Evolutionary conservation across 352 stramenopile species (phyloP).

Genomic region (Globisporangium takayamanum): DNA sequence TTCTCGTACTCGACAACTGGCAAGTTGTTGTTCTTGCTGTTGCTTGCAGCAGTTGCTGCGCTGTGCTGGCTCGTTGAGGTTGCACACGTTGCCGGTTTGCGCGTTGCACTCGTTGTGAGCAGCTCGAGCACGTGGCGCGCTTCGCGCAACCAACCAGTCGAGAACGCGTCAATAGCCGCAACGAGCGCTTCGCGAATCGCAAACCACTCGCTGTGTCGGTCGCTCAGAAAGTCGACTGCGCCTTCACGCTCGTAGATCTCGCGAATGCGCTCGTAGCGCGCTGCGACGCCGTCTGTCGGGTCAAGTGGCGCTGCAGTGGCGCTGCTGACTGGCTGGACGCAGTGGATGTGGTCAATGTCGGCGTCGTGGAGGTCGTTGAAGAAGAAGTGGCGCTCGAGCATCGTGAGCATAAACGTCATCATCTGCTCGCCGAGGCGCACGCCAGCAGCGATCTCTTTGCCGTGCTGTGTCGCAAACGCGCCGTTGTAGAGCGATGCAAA

Average conservation of each 20-base stretch:
- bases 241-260: conserved; percentile 70
- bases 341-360: conserved; percentile 63
- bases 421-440: conserved; percentile 73
- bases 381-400: conserved; percentile 83
- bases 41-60: background rate
- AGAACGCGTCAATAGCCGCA: conserved; percentile 66
- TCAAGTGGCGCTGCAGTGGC: background rate
- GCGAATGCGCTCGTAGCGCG: conserved; percentile 61
- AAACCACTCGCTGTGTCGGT: conserved; percentile 64
- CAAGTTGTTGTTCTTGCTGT: too few relatives aligned
- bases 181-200: conserved; percentile 56
- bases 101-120: conserved; percentile 13
- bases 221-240: conserved; percentile 60
- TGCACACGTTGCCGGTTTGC: too few relatives aligned
- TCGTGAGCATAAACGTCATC: conserved; percentile 77
- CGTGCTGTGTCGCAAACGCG: conserved; percentile 51
- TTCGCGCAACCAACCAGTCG: conserved; percentile 56
- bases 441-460: conserved; percentile 49
- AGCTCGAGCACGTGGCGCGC: conserved; percentile 55
- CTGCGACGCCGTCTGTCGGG: conserved; percentile 2
- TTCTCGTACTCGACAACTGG: conserved; percentile 30
- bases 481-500: conserved; percentile 79
- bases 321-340: background rate
- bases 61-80: background rate
- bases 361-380: conserved; percentile 71